Conservation (phyloP, 1,284 basidiomycete genomes). For the Melampsora americana region DNA sequence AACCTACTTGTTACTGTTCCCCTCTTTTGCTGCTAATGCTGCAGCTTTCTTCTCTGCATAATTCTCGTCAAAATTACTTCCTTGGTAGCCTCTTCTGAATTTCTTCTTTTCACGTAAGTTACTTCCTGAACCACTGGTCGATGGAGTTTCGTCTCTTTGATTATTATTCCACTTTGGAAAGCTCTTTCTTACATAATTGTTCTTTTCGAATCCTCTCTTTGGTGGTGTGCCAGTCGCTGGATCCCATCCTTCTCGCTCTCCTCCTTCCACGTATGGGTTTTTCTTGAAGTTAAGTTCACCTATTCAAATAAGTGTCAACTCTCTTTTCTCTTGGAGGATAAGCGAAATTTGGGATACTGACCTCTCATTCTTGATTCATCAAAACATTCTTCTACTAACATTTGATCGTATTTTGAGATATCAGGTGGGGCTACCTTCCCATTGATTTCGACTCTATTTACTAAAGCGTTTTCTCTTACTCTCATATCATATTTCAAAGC, state of each 20-base stretch:
- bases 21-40: too few relatives aligned
- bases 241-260: neutral
- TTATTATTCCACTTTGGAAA: neutral
- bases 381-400: neutral
- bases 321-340: too few relatives aligned
- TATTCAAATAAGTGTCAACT: too few relatives aligned
- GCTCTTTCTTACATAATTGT: neutral
- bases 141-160: neutral
- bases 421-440: neutral
- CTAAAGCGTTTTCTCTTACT: neutral
- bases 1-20: too few relatives aligned
- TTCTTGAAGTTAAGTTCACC: neutral
- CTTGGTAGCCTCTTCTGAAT: too few relatives aligned
- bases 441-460: neutral
- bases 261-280: neutral
- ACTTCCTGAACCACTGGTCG: too few relatives aligned
- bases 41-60: neutral
- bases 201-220: neutral
- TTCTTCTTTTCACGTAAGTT: too few relatives aligned
- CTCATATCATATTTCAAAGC: too few relatives aligned
- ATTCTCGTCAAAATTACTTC: neutral
- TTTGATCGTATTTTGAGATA: neutral
- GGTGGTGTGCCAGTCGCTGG: neutral
- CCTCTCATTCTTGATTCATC: neutral
- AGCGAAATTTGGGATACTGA: too few relatives aligned